A percentile compares a stretch with the other conserved stretches of the same genome.
phyloP scores from a whole-genome alignment of 192 early-diverging fungal species.

The Coemansia biformis region DNA sequence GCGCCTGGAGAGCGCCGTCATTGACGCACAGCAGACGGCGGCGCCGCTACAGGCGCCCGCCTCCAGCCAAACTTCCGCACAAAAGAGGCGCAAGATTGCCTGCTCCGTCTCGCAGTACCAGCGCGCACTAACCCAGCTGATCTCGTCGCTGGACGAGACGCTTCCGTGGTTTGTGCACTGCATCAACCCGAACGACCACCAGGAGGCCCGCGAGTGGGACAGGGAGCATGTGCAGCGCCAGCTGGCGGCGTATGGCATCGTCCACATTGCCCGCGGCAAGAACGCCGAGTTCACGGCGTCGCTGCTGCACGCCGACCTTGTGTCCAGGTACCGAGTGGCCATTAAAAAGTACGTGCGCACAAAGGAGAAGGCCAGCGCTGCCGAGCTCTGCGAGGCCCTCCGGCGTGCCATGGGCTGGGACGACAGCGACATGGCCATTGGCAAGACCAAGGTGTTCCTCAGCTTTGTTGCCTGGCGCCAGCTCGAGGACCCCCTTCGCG shows the following conservation, averaged over 20 bases:
- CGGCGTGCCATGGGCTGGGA: slow-evolving; percentile 60
- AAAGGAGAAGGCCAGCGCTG: slow-evolving; percentile 41
- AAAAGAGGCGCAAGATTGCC: slow-evolving; percentile 52
- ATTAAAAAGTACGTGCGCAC: slow-evolving; percentile 53
- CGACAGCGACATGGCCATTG: slow-evolving; percentile 55
- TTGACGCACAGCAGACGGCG: slow-evolving; percentile 69
- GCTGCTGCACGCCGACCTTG: slow-evolving; percentile 72
- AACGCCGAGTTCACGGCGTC: slow-evolving; percentile 67
- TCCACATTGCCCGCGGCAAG: slow-evolving; percentile 61
- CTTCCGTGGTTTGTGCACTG: slow-evolving; percentile 78
- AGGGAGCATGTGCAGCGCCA: slow-evolving; percentile 64
- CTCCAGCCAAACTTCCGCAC: slow-evolving; percentile 24
- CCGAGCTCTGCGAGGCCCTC: slow-evolving; percentile 47
- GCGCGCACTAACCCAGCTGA: slow-evolving; percentile 62
- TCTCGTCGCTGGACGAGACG: slow-evolving; percentile 68
- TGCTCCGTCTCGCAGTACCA: slow-evolving; percentile 64
- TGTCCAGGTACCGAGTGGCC: slow-evolving; percentile 62
- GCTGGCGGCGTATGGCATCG: slow-evolving; percentile 63
- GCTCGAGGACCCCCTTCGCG: slow-evolving; percentile 77
- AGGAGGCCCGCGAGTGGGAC: slow-evolving; percentile 58
- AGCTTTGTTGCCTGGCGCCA: slow-evolving; percentile 74
- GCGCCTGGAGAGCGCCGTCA: slow-evolving; percentile 68
- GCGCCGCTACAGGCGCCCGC: slow-evolving; percentile 63
- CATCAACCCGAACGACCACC: slow-evolving; percentile 63
- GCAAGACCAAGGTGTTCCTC: slow-evolving; percentile 64